Evolutionary conservation across 768 basidiomycete genomes (phyloP).

Genomic region (Trametes coccinea): DNA sequence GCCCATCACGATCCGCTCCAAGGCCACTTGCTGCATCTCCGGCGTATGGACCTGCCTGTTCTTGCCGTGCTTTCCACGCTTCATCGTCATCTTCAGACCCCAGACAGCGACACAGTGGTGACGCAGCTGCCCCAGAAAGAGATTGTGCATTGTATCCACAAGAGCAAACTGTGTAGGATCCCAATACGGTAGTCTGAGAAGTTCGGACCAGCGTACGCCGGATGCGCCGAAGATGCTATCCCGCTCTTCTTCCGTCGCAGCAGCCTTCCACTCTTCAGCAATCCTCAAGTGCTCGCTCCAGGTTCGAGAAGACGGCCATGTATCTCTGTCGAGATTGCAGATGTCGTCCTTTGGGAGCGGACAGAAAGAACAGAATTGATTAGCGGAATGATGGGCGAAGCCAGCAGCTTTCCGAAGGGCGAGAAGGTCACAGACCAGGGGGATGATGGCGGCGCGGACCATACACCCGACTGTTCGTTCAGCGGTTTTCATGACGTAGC

Average conservation of each 20-base stretch:
- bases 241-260: conserved; percentile 7
- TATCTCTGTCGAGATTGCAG: conserved; percentile 27
- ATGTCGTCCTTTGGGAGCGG: conserved; percentile 27
- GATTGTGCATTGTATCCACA: conserved; percentile 44
- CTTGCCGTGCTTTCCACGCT: not conserved
- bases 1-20: not conserved
- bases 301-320: conserved; percentile 27
- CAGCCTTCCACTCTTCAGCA: conserved; percentile 25
- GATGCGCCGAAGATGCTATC: conserved; percentile 16
- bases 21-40: not conserved
- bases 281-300: conserved; percentile 22
- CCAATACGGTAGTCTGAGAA: conserved; percentile 43
- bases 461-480: conserved; percentile 29
- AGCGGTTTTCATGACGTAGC: conserved; percentile 30
- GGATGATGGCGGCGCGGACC: conserved; percentile 32
- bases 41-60: not conserved
- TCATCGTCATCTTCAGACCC: not conserved
- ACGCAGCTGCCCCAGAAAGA: conserved; percentile 37
- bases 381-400: conserved; percentile 24
- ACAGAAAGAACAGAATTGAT: conserved; percentile 35
- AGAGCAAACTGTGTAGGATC: conserved; percentile 34
- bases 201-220: conserved; percentile 31
- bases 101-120: conserved; percentile 35
- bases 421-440: conserved; percentile 39
- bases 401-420: conserved; percentile 36